These are phyloP conservation scores for Coemansia sp. DNA, from an alignment of 192 early-diverging fungal species.

Conservation along the genomic window DNA sequence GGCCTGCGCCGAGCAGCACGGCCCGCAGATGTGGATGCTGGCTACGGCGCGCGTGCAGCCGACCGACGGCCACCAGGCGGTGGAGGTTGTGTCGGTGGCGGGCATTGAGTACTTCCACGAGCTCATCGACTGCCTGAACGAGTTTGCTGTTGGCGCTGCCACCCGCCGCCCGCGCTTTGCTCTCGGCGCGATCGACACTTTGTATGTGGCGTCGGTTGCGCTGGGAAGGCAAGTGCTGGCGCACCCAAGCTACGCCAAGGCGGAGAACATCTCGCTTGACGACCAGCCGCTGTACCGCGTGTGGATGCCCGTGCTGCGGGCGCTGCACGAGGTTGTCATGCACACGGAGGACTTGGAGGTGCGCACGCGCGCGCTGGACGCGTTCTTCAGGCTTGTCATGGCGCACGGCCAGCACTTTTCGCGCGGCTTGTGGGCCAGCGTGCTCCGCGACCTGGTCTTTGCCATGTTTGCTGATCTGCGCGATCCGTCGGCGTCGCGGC, in stretches of 20 bases:
- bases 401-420: slow-evolving; percentile 75
- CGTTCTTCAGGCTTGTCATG: slow-evolving; percentile 86
- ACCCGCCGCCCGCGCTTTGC: slow-evolving; percentile 43
- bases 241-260: slow-evolving; percentile 16
- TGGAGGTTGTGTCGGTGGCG: slow-evolving; percentile 26
- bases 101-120: slow-evolving; percentile 57
- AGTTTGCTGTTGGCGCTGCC: slow-evolving; percentile 37
- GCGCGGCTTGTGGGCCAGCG: slow-evolving; percentile 78
- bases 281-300: slow-evolving; percentile 69
- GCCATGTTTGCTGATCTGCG: slow-evolving; percentile 89
- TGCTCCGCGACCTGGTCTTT: slow-evolving; percentile 85
- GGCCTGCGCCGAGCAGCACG: slow-evolving; percentile 47
- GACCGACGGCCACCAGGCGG: neutral
- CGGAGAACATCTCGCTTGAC: slow-evolving; percentile 36
- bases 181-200: slow-evolving; percentile 48
- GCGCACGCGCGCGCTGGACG: slow-evolving; percentile 79
- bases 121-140: slow-evolving; percentile 50
- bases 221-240: slow-evolving; percentile 37
- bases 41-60: neutral
- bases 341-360: slow-evolving; percentile 91
- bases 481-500: slow-evolving; percentile 54
- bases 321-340: slow-evolving; percentile 89
- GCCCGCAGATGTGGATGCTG: slow-evolving; percentile 45
- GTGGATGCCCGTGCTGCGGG: slow-evolving; percentile 91
- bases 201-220: slow-evolving; percentile 27